These are phyloP conservation scores for Lojkania enalia DNA, from an alignment of 2,329 filamentous ascomycete genomes.

Conservation along the genomic window DNA sequence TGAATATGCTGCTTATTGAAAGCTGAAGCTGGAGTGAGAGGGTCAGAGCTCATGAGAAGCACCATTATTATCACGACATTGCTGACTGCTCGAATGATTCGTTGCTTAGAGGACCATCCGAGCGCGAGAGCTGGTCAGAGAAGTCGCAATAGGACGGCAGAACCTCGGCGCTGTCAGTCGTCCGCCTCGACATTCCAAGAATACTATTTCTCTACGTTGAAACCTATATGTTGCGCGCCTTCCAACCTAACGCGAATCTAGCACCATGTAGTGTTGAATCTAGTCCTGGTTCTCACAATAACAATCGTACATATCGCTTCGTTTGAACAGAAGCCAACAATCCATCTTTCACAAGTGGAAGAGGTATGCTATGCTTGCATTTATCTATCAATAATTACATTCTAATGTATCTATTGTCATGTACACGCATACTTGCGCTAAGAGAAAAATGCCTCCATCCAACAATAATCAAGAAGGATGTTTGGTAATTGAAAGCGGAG, in stretches of 20 bases:
- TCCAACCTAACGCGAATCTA: no score
- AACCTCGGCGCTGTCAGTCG: no score
- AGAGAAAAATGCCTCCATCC: constrained; percentile 64
- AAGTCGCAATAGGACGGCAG: no score
- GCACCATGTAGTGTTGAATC: no score
- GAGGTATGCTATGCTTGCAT: constrained; percentile 52
- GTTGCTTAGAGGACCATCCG: no score
- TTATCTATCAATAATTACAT: constrained; percentile 9
- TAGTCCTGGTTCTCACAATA: constrained; percentile 53
- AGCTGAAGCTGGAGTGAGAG: no score
- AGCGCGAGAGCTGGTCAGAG: no score
- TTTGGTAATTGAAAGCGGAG: background rate
- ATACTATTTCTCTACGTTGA: no score
- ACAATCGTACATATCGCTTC: constrained; percentile 69
- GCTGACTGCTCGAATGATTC: no score
- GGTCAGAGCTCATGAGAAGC: background rate
- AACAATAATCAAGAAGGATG: constrained; percentile 65
- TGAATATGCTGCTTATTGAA: constrained; percentile 1
- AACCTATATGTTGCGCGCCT: no score
- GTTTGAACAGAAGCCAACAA: constrained; percentile 64
- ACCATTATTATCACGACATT: constrained; percentile 1
- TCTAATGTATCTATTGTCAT: constrained; percentile 50
- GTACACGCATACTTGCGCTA: constrained; percentile 60
- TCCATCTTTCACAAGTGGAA: constrained; percentile 55
- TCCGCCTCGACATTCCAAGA: no score